These are phyloP conservation scores for Teratosphaeria viscida DNA, from an alignment of 2,329 filamentous ascomycete genomes.

Conservation along the genomic window DNA sequence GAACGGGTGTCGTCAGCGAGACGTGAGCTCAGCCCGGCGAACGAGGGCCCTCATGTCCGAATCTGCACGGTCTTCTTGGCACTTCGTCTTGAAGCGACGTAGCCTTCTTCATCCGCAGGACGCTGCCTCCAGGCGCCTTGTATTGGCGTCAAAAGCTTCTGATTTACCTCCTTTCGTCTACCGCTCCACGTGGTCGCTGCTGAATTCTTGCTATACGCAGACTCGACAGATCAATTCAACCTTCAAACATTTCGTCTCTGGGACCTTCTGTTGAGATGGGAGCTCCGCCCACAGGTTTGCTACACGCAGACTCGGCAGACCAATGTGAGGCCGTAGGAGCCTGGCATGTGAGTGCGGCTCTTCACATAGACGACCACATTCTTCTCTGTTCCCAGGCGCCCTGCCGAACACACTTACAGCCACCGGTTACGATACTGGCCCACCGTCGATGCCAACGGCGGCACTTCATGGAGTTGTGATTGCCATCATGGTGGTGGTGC, in stretches of 20 bases:
- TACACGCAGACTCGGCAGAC: background rate
- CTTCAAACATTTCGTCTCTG: too few relatives aligned
- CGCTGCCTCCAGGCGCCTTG: too few relatives aligned
- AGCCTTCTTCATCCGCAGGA: background rate
- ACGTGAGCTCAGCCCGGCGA: background rate
- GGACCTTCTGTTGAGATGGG: too few relatives aligned
- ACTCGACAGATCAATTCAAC: too few relatives aligned
- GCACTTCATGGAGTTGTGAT: background rate
- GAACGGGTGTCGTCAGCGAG: background rate
- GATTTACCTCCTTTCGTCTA: too few relatives aligned
- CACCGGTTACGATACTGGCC: background rate
- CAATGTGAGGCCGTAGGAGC: background rate
- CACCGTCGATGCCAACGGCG: background rate
- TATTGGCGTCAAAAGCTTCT: too few relatives aligned
- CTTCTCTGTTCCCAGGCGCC: background rate
- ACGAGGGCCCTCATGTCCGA: background rate
- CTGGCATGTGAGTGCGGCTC: background rate
- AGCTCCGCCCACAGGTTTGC: background rate
- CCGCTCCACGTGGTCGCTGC: too few relatives aligned
- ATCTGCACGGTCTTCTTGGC: background rate
- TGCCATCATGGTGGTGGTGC: background rate
- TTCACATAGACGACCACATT: background rate
- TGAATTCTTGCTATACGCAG: too few relatives aligned
- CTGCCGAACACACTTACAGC: background rate
- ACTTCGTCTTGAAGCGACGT: background rate